Conservation (phyloP, 306 rosid genomes). For the Citrullus mucosospermus region DNA sequence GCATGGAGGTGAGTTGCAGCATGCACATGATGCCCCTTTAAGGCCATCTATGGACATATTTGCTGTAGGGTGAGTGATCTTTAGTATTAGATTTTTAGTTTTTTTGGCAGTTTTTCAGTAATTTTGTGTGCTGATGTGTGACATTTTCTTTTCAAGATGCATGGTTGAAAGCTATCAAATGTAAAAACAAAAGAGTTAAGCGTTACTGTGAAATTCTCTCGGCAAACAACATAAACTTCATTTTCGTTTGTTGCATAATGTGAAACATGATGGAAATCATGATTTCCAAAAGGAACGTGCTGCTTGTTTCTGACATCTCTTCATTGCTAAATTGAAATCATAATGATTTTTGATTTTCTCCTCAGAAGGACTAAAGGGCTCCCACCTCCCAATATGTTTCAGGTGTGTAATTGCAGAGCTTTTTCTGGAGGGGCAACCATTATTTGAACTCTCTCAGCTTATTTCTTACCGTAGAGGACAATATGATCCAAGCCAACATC, state of each 20-base stretch:
- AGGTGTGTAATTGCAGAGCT: slow-evolving; percentile 99
- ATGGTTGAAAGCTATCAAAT: not conserved
- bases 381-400: slow-evolving; percentile 18
- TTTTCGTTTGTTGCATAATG: not conserved
- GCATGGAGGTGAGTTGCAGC: slow-evolving; percentile 91
- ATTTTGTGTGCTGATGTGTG: not conserved
- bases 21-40: slow-evolving; percentile 75
- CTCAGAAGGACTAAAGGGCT: not conserved
- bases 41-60: slow-evolving; percentile 93
- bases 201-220: not conserved
- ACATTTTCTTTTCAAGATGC: not conserved
- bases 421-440: slow-evolving; percentile 96
- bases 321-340: not conserved
- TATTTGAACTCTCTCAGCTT: slow-evolving; percentile 89
- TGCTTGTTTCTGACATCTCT: not conserved
- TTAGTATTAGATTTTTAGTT: slow-evolving; percentile 8
- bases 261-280: not conserved
- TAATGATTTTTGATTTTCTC: not conserved
- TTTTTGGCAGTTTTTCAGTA: not conserved
- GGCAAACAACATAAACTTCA: not conserved
- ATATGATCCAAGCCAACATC: slow-evolving; percentile 79
- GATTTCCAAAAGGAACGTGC: not conserved
- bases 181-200: not conserved
- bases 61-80: slow-evolving; percentile 78
- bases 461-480: slow-evolving; percentile 99